phyloP scores from a whole-genome alignment of 2,329 filamentous ascomycete genomes.

The Botrytis squamosa region DNA sequence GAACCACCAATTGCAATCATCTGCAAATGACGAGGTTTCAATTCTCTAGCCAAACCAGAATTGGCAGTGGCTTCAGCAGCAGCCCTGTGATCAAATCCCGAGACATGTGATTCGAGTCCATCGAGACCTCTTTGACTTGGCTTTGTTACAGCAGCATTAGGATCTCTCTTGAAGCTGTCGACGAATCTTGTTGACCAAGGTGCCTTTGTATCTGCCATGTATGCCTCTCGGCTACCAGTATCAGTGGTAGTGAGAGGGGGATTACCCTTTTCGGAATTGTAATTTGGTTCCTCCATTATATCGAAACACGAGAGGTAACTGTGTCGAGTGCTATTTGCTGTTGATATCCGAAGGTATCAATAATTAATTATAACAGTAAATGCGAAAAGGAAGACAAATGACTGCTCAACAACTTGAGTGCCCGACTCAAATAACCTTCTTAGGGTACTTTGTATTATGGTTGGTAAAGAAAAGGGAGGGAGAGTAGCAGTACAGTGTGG shows the following conservation, averaged over 20 bases:
- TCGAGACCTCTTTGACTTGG: constrained; percentile 17
- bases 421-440: constrained; percentile 3
- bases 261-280: constrained; percentile 15
- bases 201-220: constrained; percentile 14
- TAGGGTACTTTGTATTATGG: not conserved
- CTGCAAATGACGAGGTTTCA: constrained; percentile 54
- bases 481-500: not conserved
- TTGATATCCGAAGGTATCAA: not conserved
- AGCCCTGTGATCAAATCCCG: constrained; percentile 60
- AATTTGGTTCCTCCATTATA: constrained; percentile 10
- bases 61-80: constrained; percentile 64
- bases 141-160: constrained; percentile 48
- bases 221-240: not conserved
- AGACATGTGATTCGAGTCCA: not conserved
- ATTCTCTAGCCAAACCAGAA: constrained; percentile 64
- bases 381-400: not conserved
- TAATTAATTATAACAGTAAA: not conserved
- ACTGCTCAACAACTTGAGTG: not conserved
- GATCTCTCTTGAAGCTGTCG: constrained; percentile 37
- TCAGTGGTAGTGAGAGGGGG: not conserved
- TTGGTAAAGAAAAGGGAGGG: not conserved
- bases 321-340: not conserved
- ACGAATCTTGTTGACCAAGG: constrained; percentile 32
- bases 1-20: constrained; percentile 54
- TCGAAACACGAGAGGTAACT: not conserved